A percentile compares a stretch with the other conserved stretches of the same genome.
Conservation (phyloP, 164 flowering plant species). For the Tinospora cordifolia region DNA sequence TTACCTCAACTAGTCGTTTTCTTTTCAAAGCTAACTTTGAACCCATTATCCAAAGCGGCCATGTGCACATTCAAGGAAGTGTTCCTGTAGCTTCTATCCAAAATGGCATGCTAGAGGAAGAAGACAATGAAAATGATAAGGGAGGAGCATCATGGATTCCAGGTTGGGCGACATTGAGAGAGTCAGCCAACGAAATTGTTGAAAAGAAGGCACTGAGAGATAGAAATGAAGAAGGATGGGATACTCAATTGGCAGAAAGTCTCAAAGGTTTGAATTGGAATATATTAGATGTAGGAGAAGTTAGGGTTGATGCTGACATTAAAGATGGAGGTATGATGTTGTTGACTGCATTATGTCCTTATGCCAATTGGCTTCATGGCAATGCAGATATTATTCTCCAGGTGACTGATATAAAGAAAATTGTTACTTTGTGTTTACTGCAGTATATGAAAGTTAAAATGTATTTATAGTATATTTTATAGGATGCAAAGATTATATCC, state of each 20-base stretch:
- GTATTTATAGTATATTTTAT: neutral
- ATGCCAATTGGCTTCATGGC: conserved; percentile 95
- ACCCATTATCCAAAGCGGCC: conserved; percentile 89
- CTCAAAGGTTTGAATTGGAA: conserved; percentile 93
- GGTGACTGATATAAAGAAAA: conserved; percentile 32
- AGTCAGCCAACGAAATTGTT: conserved; percentile 38
- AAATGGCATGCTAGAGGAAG: conserved; percentile 44
- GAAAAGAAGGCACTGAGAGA: conserved; percentile 62
- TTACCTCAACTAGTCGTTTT: conserved; percentile 88
- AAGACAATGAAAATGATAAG: conserved; percentile 45
- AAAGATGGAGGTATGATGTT: conserved; percentile 99
- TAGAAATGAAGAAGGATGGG: conserved; percentile 87
- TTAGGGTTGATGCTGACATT: conserved; percentile 94
- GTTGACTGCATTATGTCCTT: conserved; percentile 85
- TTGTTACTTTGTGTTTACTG: conserved; percentile 1
- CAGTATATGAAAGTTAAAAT: neutral
- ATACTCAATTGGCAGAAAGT: conserved; percentile 73
- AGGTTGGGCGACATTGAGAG: conserved; percentile 51
- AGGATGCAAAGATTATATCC: neutral
- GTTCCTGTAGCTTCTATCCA: conserved; percentile 69
- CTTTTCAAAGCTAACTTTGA: conserved; percentile 93
- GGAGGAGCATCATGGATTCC: conserved; percentile 40
- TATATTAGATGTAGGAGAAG: conserved; percentile 83
- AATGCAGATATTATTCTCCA: conserved; percentile 89
- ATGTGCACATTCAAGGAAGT: conserved; percentile 98